Evolutionary conservation across 371 early-diverging fungal species (phyloP), one percentile per base, ranked within the genome.

Genomic region (Mortierella sp.): DNA sequence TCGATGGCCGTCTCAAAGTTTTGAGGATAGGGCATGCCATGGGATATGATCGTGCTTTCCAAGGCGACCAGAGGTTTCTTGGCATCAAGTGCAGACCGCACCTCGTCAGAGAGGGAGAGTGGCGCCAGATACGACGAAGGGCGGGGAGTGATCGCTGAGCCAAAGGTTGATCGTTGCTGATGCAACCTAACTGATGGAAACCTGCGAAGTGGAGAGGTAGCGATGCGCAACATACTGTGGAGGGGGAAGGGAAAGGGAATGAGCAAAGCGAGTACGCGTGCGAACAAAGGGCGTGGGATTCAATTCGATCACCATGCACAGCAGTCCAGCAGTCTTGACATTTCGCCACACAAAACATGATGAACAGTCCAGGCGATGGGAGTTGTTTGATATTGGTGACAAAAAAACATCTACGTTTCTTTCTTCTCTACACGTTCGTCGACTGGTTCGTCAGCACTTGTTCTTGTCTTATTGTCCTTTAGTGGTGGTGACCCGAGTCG

Each of bases 11-110:
- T 95, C 49, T 91, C 87, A 9, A 93, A 83, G 80, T 97, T 98
- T 54, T 90, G 89, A 19, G 97, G 98, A 78, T 92, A 96, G 8
- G 96, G 96, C 96, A 97, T 95, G 27, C 96, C 97, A 81, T 97
- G 97, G 67, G 93, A 91, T 64, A 96, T 95, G 67, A 96, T 94
- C 26, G 95, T 96, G 1, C 94, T 92, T 73, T 97, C 97, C 23
- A 97, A 84, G 0, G 97, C 97, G 21, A 97, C 96, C 0, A 97
- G 90, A 6, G 96, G 96, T 52, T 79, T 79, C 28, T 84, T 80
- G n/a, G 78, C 63, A 4, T 57, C 55, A n/a, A 95, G 81, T 0
- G 94, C 94, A 3, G 69, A 58, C n/a, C 67, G 57, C 3, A 93
- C 90, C 46, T 82, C 79, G 31, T 63, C 62, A 7, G 68, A 64